A percentile compares a stretch with the other conserved stretches of the same genome.
These are phyloP conservation scores for Aspergillus quadrilineatus DNA, from an alignment of 2,329 filamentous ascomycete genomes.

Conservation along the genomic window DNA sequence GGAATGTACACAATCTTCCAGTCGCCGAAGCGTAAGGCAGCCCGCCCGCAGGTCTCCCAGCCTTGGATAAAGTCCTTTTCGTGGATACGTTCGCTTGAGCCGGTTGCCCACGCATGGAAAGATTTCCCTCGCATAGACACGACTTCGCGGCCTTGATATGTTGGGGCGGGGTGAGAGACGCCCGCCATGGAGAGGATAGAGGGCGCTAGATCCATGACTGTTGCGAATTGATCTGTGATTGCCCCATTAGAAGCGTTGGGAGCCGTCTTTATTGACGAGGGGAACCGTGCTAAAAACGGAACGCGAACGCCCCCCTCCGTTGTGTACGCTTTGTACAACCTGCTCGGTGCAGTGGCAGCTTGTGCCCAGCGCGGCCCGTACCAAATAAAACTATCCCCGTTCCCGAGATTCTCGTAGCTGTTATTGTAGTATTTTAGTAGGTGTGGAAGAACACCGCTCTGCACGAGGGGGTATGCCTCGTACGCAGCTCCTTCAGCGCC, in stretches of 20 bases:
- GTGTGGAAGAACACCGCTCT: constrained; percentile 55
- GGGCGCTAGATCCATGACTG: constrained; percentile 54
- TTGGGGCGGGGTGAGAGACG: constrained; percentile 53
- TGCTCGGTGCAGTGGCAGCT: constrained; percentile 53
- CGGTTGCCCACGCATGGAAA: constrained; percentile 45
- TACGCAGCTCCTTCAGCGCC: constrained; percentile 61
- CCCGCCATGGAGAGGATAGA: constrained; percentile 46
- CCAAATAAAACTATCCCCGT: constrained; percentile 60
- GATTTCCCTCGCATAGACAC: constrained; percentile 53
- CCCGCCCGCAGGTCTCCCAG: constrained; percentile 57
- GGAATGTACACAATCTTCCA: constrained; percentile 61
- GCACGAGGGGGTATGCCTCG: constrained; percentile 59
- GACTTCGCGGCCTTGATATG: constrained; percentile 51
- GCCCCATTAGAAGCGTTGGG: constrained; percentile 28
- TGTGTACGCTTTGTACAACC: constrained; percentile 51
- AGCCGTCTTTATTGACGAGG: constrained; percentile 25
- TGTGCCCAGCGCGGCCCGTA: constrained; percentile 60
- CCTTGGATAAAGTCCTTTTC: constrained; percentile 54
- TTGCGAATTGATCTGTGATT: constrained; percentile 54
- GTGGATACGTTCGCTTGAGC: constrained; percentile 45
- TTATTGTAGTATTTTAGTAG: constrained; percentile 60
- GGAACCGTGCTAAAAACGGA: constrained; percentile 51
- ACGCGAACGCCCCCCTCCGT: constrained; percentile 55
- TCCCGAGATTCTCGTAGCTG: constrained; percentile 40
- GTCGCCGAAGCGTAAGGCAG: constrained; percentile 55